Conservation (phyloP, 2,329 filamentous ascomycete species). For the Ascochyta rabiei region DNA sequence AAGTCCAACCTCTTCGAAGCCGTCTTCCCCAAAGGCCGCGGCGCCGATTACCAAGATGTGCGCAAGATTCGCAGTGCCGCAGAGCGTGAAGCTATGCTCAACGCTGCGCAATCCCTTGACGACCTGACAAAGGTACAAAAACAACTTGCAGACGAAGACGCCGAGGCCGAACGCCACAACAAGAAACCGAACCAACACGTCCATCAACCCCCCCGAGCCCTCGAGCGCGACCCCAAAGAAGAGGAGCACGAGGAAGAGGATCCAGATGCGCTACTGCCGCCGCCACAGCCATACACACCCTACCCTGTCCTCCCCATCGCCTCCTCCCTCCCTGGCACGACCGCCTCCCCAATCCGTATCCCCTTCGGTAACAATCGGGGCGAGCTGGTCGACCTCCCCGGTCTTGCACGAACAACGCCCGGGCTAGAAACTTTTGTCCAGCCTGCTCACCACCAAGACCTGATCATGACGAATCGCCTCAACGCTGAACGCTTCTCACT, state of each 20-base stretch:
- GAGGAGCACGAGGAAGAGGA: slow-evolving; percentile 40
- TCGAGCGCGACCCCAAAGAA: slow-evolving; percentile 21
- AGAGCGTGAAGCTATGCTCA: slow-evolving; percentile 41
- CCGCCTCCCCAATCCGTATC: slow-evolving; percentile 90
- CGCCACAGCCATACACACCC: slow-evolving; percentile 71
- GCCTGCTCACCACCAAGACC: slow-evolving; percentile 66
- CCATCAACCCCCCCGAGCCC: slow-evolving; percentile 24
- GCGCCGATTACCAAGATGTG: slow-evolving; percentile 44
- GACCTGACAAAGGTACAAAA: slow-evolving; percentile 34
- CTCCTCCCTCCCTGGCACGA: slow-evolving; percentile 87
- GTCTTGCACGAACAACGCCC: slow-evolving; percentile 70
- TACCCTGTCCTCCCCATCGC: slow-evolving; percentile 87
- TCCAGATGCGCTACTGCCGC: slow-evolving; percentile 69
- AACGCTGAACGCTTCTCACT: slow-evolving; percentile 75
- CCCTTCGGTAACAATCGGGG: slow-evolving; percentile 86
- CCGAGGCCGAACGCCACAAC: slow-evolving; percentile 31
- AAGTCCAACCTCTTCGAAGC: slow-evolving; percentile 91
- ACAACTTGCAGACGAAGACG: slow-evolving; percentile 44
- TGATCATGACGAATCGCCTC: slow-evolving; percentile 81
- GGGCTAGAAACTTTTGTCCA: slow-evolving; percentile 73
- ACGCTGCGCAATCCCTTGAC: slow-evolving; percentile 32
- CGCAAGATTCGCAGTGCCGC: slow-evolving; percentile 43
- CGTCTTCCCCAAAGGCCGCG: slow-evolving; percentile 76
- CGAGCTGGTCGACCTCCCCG: slow-evolving; percentile 92
- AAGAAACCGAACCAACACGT: slow-evolving; percentile 25